Base-by-base conservation (phyloP, 2,329 filamentous ascomycete species). In the Teratosphaeria gauchensis region DNA sequence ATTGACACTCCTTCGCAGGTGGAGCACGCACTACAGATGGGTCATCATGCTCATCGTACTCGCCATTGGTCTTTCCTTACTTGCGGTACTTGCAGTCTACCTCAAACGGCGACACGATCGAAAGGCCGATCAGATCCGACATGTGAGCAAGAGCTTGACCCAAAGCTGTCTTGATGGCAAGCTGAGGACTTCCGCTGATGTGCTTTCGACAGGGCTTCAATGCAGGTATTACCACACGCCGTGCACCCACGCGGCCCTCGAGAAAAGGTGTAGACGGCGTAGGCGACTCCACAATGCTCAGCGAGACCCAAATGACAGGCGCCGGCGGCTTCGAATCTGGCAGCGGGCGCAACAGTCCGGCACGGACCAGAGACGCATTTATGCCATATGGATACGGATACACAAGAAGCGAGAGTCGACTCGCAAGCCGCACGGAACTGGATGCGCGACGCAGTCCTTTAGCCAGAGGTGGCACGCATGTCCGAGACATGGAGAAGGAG, bases 31-130 rank as follows among this genome's bases (percentile, higher is more conserved):
- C 51, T 60, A 71, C 69, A 81, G 85, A 76, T 95, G 89, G 89
- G 83, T 95, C 53, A 80, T 92, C 62, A 90, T 94, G 80, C 79
- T 94, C 56, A 85, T 90, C 63, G 77, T 92, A 62, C 79, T 95
- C 31, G 80, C 86, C 51, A 77, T 92, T 60, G 86, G 78, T 56
- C 88, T 95, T 61, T 75, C 80, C 14, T 78, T 78, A 59, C 82
- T 90, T 67, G 88, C 86, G 79, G 74, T 87, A 46, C 79, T 82
- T 19, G 87, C 86, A 46, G 83, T 85, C 68, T 82, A 87, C 72
- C 84, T 89, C 75, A 87, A 89, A 64, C 84, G 85, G 59, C 85
- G 87, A 64, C 87, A 92, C 73, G 78, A 90, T 63, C 84, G 84
- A 63, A 88, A 84, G 74, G 84, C 80, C 73, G 86, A 88, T 67